Evolutionary conservation across 257 asterid genomes (phyloP), one percentile per base, ranked within the genome.

Genomic region (Nicotiana attenuata): DNA sequence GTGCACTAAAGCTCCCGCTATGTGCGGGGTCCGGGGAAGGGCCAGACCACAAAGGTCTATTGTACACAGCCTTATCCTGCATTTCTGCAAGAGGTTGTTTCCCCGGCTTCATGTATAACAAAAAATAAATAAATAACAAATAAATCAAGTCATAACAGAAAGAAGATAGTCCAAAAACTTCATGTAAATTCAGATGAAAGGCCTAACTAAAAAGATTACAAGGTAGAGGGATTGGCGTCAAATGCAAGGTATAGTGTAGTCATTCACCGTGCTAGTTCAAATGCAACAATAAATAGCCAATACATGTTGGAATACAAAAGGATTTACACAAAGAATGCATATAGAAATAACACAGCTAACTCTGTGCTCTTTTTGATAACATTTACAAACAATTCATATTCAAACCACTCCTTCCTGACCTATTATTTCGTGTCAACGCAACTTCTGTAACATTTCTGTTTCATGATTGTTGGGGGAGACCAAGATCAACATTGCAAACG

Each of bases 251-350:
- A 10, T 6, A 59, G 59, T 26, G 50, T 33, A 76, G 47, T 52
- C 31, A 73, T 59, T 65, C 65, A 33, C 14, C 24, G 14, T 53
- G 8, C 45, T 17, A 38, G 83, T 65, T 10, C 80, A 81, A 56
- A 84, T 78, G 67, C 82, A 35, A 41, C 79, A 71, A 73, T 47
- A 50, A 78, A 81, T 59, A 17, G 26, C 82, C 68, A 65, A 53
- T 33, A 56, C 26, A 75, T 7, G 79, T 80, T 82, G 80, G 50
- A 81, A 83, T 66, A 41, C 59, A 35, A 53, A 88, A 77, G 69
- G 85, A 87, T 90, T 86, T 88, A 90, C 89, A 89, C 52, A 91
- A 91, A 88, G 89, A 91, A 88, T 86, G 87, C 87, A 87, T 78
- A 87, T 50, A 66, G 57, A 59, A 81, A 65, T 60, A 81, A 79